These are phyloP conservation scores for Immersiella caudata DNA, from an alignment of 495 filamentous ascomycete genomes.

Conservation along the genomic window DNA sequence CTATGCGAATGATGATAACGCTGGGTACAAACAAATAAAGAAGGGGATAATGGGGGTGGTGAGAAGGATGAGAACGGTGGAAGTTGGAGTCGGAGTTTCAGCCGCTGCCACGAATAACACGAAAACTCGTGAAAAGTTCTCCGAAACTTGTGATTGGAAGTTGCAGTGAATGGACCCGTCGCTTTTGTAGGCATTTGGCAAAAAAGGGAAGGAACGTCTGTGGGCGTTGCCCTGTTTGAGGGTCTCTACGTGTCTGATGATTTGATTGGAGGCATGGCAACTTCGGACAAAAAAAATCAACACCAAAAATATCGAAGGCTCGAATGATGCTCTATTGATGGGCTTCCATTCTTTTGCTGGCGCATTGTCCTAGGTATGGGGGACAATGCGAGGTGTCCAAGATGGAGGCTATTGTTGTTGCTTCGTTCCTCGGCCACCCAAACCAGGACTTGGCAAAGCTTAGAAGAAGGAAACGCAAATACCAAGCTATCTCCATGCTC, in stretches of 20 bases:
- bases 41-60: background rate
- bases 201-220: slow-evolving; percentile 2
- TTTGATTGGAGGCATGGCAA: no score
- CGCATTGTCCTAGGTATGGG: no score
- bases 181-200: background rate
- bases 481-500: no score
- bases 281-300: no score
- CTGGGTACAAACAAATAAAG: background rate
- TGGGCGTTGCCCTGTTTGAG: background rate
- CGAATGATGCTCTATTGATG: no score
- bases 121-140: background rate
- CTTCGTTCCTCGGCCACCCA: no score
- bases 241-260: background rate
- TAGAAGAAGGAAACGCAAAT: no score
- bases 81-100: background rate
- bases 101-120: background rate
- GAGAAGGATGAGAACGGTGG: background rate
- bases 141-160: background rate
- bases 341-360: no score
- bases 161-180: background rate
- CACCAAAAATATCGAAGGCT: no score
- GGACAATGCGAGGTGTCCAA: no score
- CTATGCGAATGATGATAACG: background rate
- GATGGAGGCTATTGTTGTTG: no score
- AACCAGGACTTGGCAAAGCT: no score